These are phyloP conservation scores for Pythium folliculosum DNA, from an alignment of 352 stramenopile species.

Conservation along the genomic window DNA sequence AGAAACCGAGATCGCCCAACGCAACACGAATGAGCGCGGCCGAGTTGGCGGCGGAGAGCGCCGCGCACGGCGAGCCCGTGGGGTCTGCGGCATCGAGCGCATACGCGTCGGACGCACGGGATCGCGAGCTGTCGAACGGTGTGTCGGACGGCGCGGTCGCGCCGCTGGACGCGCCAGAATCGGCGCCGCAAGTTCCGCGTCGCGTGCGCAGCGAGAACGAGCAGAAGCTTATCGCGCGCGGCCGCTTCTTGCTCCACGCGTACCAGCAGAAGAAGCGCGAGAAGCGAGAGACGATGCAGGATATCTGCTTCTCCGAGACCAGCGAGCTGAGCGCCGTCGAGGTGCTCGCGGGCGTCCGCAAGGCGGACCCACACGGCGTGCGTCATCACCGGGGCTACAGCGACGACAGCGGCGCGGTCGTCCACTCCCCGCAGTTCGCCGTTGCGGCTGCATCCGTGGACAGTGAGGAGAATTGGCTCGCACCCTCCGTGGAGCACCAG, in stretches of 20 bases:
- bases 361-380: neutral
- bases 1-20: slow-evolving; percentile 22
- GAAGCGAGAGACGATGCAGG: slow-evolving; percentile 22
- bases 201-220: slow-evolving; percentile 25
- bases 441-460: slow-evolving; percentile 16
- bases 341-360: slow-evolving; percentile 5
- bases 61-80: slow-evolving; percentile 13
- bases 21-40: slow-evolving; percentile 17
- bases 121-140: slow-evolving; percentile 28
- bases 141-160: slow-evolving; percentile 6
- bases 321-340: slow-evolving; percentile 19
- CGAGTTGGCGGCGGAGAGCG: slow-evolving; percentile 27
- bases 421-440: neutral
- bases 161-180: slow-evolving; percentile 3
- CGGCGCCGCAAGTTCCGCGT: neutral
- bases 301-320: slow-evolving; percentile 23
- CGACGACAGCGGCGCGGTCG: neutral
- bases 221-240: slow-evolving; percentile 47
- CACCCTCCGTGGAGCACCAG: neutral
- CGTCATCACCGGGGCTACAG: neutral
- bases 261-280: slow-evolving; percentile 53
- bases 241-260: slow-evolving; percentile 38
- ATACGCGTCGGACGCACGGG: slow-evolving; percentile 11
- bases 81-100: slow-evolving; percentile 11
- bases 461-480: slow-evolving; percentile 24